phyloP scores from a whole-genome alignment of 192 early-diverging fungal species.

The Backusella westeae region DNA sequence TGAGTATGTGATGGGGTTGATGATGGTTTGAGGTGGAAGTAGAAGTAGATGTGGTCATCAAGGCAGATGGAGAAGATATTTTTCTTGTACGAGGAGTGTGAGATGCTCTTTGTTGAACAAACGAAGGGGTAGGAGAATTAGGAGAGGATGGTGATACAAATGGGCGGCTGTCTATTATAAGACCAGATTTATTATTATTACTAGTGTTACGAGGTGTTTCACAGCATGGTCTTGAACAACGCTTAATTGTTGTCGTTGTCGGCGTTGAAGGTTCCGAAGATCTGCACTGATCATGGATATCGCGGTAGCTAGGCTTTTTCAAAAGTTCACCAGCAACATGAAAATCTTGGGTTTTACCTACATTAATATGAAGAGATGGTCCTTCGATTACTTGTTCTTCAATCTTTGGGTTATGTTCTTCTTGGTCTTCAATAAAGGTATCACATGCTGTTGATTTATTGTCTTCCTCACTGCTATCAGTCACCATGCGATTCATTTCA shows the following conservation, averaged over 20 bases:
- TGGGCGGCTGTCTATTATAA: not conserved
- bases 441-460: not conserved
- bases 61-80: not conserved
- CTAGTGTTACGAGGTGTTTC: slow-evolving; percentile 4
- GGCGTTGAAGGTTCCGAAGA: slow-evolving; percentile 9
- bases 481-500: not conserved
- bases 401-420: not conserved
- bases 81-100: slow-evolving; percentile 4
- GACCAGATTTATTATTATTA: not conserved
- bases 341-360: not conserved
- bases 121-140: not conserved
- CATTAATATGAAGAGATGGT: not conserved
- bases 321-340: not conserved
- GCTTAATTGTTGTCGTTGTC: not conserved
- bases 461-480: not conserved
- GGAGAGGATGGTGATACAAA: not conserved
- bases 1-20: not conserved
- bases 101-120: not conserved
- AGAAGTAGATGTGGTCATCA: slow-evolving; percentile 3
- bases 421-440: not conserved
- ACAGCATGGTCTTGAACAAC: slow-evolving; percentile 3
- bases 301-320: slow-evolving; percentile 3
- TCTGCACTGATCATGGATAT: slow-evolving; percentile 4
- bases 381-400: not conserved
- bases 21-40: not conserved